Base-by-base conservation (phyloP, 2,329 filamentous ascomycete genomes). In the Colletotrichum phormii region DNA sequence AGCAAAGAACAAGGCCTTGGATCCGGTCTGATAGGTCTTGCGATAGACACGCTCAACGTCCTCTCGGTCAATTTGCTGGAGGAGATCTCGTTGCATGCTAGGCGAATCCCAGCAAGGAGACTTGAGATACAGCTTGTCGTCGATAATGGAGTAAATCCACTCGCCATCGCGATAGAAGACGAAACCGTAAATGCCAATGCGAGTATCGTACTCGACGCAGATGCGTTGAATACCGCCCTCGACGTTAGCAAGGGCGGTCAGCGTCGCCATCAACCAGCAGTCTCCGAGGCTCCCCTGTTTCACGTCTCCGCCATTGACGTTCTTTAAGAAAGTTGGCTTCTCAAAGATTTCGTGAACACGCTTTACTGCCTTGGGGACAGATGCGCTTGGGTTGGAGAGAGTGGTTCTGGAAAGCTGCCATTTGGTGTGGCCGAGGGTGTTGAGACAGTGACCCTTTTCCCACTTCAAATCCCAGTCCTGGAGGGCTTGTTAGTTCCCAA, bases 61-160 rank as follows among this genome's bases (percentile, higher is more conserved):
- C 64, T 91, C 91, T 67, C 92, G 89, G 78, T 94, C 93, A 60
- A 94, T 91, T 77, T 95, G 92, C 77, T 95, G 90, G 78, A 95
- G 89, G 29, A 95, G 86, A 66, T 93, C 89, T 51, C 94, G 90
- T 78, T 95, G 93, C 80, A 93, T 88, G 63, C 93, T 91, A 1
- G 91, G 92, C 42, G 94, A 93, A 75, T 97, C 94, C 84, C 94
- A 97, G 78, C 93, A 92, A 5, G 94, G 93, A 1, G 93, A 94
- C 72, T 92, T 94, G 22, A 97, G 88, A 80, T 94, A 97, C 3
- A 98, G 87, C 82, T 97, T 97, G 81, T 98, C 95, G 79, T 98
- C 95, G 72, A 98, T 91, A 74, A 98, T 95, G 71, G 94, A 95
- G 77, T 95, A 95, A 69, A 96, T 93, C 95, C 95, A 98, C 82